Evolutionary conservation across 345 rosid species (phyloP).

Genomic region (Nephelium lappaceum): DNA sequence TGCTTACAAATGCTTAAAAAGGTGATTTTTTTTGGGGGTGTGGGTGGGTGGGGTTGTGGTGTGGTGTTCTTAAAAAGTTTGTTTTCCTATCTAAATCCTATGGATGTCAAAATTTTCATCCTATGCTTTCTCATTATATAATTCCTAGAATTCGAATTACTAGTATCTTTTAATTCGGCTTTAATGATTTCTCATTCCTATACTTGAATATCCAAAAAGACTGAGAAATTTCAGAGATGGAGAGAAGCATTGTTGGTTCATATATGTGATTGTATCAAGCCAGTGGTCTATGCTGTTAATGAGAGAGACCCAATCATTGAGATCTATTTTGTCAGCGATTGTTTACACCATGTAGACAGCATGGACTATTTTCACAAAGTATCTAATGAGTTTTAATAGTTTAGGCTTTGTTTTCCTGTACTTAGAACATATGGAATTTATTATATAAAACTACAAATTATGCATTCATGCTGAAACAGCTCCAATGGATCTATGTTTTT

Average conservation of each 20-base stretch:
- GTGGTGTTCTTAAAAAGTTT: not conserved
- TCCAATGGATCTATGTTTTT: too few relatives aligned
- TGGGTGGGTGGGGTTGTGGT: too few relatives aligned
- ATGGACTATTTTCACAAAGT: too few relatives aligned
- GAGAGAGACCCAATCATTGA: not conserved
- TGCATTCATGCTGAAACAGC: too few relatives aligned
- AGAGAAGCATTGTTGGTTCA: not conserved
- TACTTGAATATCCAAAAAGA: not conserved
- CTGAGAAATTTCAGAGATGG: not conserved
- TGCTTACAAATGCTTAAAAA: slow-evolving; percentile 67
- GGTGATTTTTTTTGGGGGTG: slow-evolving; percentile 44
- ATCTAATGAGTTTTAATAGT: too few relatives aligned
- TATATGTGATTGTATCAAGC: not conserved
- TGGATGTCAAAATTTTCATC: not conserved
- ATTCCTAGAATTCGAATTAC: not conserved
- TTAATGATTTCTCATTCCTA: not conserved
- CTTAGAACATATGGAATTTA: too few relatives aligned
- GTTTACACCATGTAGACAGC: too few relatives aligned
- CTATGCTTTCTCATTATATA: not conserved
- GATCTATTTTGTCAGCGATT: not conserved
- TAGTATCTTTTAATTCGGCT: not conserved
- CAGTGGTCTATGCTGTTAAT: not conserved
- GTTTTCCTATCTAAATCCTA: not conserved
- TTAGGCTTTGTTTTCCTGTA: too few relatives aligned
- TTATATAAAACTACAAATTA: too few relatives aligned